Evolutionary conservation across 441 rosid genomes (phyloP), one percentile per base, ranked within the genome.

Genomic region (Dalechampia spathulata): DNA sequence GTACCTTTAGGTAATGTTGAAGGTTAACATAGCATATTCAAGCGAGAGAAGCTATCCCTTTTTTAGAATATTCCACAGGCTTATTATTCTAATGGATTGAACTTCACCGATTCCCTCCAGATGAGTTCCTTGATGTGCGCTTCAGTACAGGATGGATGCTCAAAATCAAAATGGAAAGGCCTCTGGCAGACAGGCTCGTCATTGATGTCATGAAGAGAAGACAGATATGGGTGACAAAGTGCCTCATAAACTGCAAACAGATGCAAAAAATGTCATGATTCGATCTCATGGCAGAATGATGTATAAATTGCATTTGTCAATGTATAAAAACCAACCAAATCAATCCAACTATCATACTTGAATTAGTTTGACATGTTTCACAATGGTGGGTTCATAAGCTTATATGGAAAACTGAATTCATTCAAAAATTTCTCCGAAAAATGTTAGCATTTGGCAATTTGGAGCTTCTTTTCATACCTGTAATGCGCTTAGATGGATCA

Each of bases 81-180:
- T n/a, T n/a, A n/a, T n/a, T n/a, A n/a, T n/a, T n/a, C n/a, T n/a
- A n/a, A n/a, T 22, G 86, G 87, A 49, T 83, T 86, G 73, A 85
- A 87, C 47, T 78, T 80, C 62, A 89, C 74, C 11, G 99, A 76
- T 72, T 92, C 97, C 67, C 63, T 82, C 75, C 94, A 83, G 67
- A 89, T 87, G 59, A 89, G 94, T 73, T 89, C 97, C 77, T 92
- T 89, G 66, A 92, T 89, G 70, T 92, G 80, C 62, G 86, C 97
- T 68, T 92, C 99, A 1, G 96, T 65, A 67, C 86, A 83, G 15
- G 94, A 71, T 7, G 94, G 92, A 54, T 86, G 97, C 75, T 92
- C 97, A 41, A 92, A 92, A 78, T 92, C 94, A 40, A 89, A 86
- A 63, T 69, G 78, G 76, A 92, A 89, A 15, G 97, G 94, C 64